These are phyloP conservation scores for Nemania serpens DNA, from an alignment of 2,329 filamentous ascomycete genomes.

Conservation along the genomic window DNA sequence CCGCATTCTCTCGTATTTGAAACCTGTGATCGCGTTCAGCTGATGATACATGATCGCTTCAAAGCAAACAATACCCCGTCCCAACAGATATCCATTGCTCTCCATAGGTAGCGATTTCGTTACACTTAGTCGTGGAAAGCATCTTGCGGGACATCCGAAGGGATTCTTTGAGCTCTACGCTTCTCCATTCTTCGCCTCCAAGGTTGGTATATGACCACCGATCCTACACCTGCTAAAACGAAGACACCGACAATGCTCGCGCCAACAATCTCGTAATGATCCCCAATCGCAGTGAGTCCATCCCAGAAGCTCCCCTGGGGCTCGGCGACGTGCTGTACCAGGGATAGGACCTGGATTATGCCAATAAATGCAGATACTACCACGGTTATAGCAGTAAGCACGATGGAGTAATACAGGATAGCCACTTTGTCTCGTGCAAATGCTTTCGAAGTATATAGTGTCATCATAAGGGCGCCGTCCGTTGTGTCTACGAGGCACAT, in stretches of 20 bases:
- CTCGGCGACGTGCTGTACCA: conserved; percentile 76
- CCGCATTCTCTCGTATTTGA: background rate
- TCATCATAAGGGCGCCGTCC: conserved; percentile 94
- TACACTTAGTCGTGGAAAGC: conserved; percentile 1
- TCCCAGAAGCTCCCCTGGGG: conserved; percentile 86
- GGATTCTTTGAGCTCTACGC: conserved; percentile 27
- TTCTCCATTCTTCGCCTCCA: conserved; percentile 66
- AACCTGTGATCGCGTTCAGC: background rate
- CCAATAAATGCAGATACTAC: conserved; percentile 85
- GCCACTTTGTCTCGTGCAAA: conserved; percentile 83
- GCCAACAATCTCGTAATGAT: conserved; percentile 85
- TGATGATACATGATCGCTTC: background rate
- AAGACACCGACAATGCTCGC: conserved; percentile 87
- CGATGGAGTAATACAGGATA: conserved; percentile 91
- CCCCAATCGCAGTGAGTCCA: conserved; percentile 74
- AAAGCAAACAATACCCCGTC: background rate
- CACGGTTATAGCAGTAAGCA: conserved; percentile 82
- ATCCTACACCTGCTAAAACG: conserved; percentile 73
- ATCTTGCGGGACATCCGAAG: conserved; percentile 14
- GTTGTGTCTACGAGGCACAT: conserved; percentile 96
- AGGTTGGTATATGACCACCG: conserved; percentile 75
- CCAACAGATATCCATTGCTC: background rate
- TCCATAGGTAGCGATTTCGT: background rate
- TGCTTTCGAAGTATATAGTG: conserved; percentile 80
- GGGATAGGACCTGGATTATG: conserved; percentile 78